Evolutionary conservation across 306 rosid genomes (phyloP), one percentile per base, ranked within the genome.

Genomic region (Mimosa pudica): DNA sequence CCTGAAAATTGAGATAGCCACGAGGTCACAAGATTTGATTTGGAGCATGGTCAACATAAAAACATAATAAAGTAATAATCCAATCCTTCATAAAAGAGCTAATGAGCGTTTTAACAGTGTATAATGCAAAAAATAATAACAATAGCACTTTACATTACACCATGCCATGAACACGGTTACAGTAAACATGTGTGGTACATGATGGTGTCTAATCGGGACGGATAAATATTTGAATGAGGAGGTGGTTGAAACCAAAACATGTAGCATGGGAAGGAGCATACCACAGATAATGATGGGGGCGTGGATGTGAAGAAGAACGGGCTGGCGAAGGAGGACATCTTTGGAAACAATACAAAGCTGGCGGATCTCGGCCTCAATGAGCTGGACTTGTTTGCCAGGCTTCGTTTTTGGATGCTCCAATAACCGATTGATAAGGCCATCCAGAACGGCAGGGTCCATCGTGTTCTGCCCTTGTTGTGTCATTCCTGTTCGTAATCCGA

Each of bases 1-100:
- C 98, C 98, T 93, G 86, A 64, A 73, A 80, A 44, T 18, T 12
- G 44, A 70, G 60, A 70, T 41, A 60, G 57, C 77, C 62, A 74
- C 68, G 54, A n/a, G 36, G 52, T 68, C 44, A 18, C 12, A 49
- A 5, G 65, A 77, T 45, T 70, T 12, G 41, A 46, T 7, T 71
- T 1, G 14, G 54, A 36, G 5, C 6, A 67, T n/a, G 49, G 41
- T 67, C 71, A 17, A 3, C 46, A 17, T 16, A 67, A 16, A 17
- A 67, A 38, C 30, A 24, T 0, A 24, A 36, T 35, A 35, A 36
- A 64, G 3, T 4, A 1, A 45, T 16, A 64, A 36, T 64, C 46
- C 70, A 33, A 64, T 35, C 35, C 70, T 64, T 46, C 70, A 64
- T 18, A 47, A 66, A 36, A 66, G 13, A 66, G 11, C 48, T 64